Evolutionary conservation across 805 yeast genomes (phyloP).

Genomic region (Lipomyces orientalis): DNA sequence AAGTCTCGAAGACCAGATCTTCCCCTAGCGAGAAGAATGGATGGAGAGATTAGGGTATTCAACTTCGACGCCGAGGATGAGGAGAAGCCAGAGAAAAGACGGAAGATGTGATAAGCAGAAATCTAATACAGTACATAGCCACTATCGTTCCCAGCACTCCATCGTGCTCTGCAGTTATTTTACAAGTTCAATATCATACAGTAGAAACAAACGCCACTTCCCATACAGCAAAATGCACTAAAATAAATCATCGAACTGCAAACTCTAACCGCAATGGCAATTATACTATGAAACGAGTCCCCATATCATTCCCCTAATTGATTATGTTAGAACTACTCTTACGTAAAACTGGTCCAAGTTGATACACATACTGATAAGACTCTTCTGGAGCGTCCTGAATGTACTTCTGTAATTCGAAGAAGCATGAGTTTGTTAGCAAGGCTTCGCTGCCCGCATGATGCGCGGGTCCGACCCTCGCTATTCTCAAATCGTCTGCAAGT

Average conservation of each 20-base stretch:
- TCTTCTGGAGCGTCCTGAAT: conserved; percentile 34
- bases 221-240: neutral
- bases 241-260: conserved; percentile 1
- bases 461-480: conserved; percentile 45
- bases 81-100: conserved; percentile 13
- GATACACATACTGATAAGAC: conserved; percentile 17
- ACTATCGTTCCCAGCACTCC: neutral
- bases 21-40: conserved; percentile 34
- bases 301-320: conserved; percentile 44
- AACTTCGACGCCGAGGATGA: conserved; percentile 21
- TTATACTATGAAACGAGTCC: conserved; percentile 47
- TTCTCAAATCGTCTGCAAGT: conserved; percentile 53
- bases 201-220: conserved; percentile 3
- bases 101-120: neutral
- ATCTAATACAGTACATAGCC: neutral
- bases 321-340: neutral
- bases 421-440: conserved; percentile 50
- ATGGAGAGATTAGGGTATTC: conserved; percentile 28
- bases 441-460: conserved; percentile 55
- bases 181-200: conserved; percentile 3
- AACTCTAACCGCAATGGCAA: neutral
- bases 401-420: conserved; percentile 48
- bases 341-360: neutral
- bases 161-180: neutral
- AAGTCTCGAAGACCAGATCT: conserved; percentile 36